Evolutionary conservation across 2,329 filamentous ascomycete species (phyloP).

Genomic region (Neopestalotiopsis rosae): DNA sequence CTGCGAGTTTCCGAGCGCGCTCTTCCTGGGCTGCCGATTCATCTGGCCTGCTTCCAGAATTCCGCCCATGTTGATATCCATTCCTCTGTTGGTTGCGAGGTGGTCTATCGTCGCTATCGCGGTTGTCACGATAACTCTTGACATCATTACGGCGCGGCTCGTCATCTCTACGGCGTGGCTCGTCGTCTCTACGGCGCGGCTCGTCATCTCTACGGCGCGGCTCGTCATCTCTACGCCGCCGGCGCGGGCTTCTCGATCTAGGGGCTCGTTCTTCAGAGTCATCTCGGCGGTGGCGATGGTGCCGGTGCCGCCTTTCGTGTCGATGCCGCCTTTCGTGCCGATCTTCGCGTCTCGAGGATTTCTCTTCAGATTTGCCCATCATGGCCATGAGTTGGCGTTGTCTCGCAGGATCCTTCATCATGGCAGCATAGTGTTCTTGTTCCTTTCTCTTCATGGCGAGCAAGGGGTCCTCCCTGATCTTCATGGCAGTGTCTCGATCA

Average conservation of each 20-base stretch:
- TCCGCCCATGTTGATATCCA: slow-evolving; percentile 12
- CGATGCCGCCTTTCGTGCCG: slow-evolving; percentile 48
- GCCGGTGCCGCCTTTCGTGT: slow-evolving; percentile 42
- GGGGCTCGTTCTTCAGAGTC: slow-evolving; percentile 48
- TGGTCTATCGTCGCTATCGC: neutral
- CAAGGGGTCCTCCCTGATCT: slow-evolving; percentile 89
- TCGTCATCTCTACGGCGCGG: slow-evolving; percentile 26
- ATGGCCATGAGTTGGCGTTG: slow-evolving; percentile 70
- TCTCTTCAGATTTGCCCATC: slow-evolving; percentile 61
- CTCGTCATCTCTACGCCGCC: slow-evolving; percentile 36
- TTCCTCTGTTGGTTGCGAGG: slow-evolving; percentile 2
- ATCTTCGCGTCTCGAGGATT: slow-evolving; percentile 47
- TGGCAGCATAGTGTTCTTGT: slow-evolving; percentile 77
- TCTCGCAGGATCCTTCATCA: slow-evolving; percentile 79
- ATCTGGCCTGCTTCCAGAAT: slow-evolving; percentile 40
- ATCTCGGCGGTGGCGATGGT: slow-evolving; percentile 47
- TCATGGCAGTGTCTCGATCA: slow-evolving; percentile 78
- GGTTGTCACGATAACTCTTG: neutral
- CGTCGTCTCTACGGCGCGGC: slow-evolving; percentile 19
- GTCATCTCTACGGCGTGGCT: slow-evolving; percentile 18
- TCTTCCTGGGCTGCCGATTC: slow-evolving; percentile 48
- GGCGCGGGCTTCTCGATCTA: slow-evolving; percentile 41
- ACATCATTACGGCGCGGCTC: slow-evolving; percentile 17
- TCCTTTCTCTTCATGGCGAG: slow-evolving; percentile 93
- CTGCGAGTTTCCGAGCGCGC: slow-evolving; percentile 70